A percentile compares a stretch with the other conserved stretches of the same genome.
phyloP scores from a whole-genome alignment of 2,329 filamentous ascomycete species.

The Mollisia scopiformis region DNA sequence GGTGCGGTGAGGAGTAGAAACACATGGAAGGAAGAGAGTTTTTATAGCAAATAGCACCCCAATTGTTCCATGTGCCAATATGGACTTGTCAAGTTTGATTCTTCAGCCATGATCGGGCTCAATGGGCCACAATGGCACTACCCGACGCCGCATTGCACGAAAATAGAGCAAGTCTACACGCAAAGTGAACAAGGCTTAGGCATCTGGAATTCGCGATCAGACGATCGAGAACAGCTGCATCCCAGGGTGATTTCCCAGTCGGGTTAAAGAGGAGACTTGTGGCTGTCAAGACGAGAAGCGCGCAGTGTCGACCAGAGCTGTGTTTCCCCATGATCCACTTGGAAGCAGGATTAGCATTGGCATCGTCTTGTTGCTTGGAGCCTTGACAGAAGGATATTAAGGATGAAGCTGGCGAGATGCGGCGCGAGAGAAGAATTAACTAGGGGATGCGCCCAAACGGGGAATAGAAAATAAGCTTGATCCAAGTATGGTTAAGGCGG shows the following conservation, averaged over 20 bases:
- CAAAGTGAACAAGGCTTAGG: not conserved
- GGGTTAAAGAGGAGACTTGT: not conserved
- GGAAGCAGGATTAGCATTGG: not conserved
- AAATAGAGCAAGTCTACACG: not conserved
- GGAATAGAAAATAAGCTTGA: not conserved
- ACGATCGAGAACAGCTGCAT: not conserved
- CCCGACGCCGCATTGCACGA: conserved; percentile 1
- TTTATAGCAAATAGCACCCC: not conserved
- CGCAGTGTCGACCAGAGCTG: not conserved
- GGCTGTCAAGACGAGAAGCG: not conserved
- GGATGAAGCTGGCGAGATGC: not conserved
- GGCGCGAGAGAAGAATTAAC: not conserved
- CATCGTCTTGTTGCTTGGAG: not conserved
- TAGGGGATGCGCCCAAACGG: not conserved
- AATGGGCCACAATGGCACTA: not conserved
- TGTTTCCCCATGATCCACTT: not conserved
- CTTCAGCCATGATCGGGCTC: not conserved
- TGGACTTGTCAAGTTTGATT: not conserved
- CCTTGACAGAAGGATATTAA: not conserved
- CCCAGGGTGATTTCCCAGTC: not conserved
- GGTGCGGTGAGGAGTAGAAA: not conserved
- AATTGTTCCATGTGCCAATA: not conserved
- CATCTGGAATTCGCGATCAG: not conserved
- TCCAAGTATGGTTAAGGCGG: not conserved
- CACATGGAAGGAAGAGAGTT: not conserved